Evolutionary conservation across 495 filamentous ascomycete species (phyloP), one percentile per base, ranked within the genome.

Genomic region (Annulohypoxylon bovei): DNA sequence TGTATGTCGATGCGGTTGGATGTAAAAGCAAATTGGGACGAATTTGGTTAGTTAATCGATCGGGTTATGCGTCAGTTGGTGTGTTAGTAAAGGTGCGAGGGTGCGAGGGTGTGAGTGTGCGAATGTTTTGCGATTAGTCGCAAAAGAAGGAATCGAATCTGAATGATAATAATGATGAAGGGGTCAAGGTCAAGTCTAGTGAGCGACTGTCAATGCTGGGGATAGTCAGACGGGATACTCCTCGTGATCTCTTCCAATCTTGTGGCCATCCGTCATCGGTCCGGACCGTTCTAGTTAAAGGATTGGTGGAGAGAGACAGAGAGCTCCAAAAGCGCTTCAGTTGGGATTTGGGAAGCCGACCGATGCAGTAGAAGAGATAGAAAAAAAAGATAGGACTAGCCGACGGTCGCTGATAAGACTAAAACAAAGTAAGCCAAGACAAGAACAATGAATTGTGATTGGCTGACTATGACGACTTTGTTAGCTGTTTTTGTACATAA

Each of bases 231-330:
- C 62, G 65, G 57, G 40, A 65, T 58, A 64, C 49, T 65, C 75
- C 75, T 77, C 75, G 75, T 77, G 75, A 77, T 77, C 57, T 70
- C 22, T 60, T 27, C 33, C 52, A 53, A 77, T 68, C 75, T 74
- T 75, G 73, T 77, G 73, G 70, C 70, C 73, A 75, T 75, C 75
- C 73, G 75, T 77, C 75, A 77, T 77, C 75, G 75, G 75, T 77
- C 75, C 67, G 72, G 67, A 68, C 72, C 68, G 65, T 72, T 52
- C 49, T 66, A 58, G 47, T 28, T 22, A 50, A 65, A 33, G 54
- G 50, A 50, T 27, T n/a, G 56, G 40, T 9, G 50, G 62, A 42
- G 30, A 47, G 40, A 40, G 53, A 11, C 5, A 35, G 25, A 42
- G 1, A 32, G 53, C 18, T 33, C 22, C 20, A 33, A 27, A 47